phyloP scores from a whole-genome alignment of 192 early-diverging fungal genomes.

The Piromyces finnis region DNA sequence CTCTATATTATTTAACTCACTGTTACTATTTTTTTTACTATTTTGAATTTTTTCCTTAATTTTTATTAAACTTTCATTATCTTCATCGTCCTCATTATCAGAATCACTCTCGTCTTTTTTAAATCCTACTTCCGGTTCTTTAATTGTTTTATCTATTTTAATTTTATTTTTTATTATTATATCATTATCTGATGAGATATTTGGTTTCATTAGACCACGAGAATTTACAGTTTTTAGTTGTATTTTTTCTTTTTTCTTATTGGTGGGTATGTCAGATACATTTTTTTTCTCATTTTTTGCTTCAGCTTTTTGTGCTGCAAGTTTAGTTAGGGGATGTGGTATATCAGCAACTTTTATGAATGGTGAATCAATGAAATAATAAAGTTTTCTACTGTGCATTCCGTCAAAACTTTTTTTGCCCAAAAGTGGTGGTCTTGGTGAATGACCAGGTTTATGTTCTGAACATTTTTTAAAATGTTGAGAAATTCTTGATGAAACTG shows the following conservation, averaged over 20 bases:
- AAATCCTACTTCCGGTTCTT: no score
- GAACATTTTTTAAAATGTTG: constrained; percentile 72
- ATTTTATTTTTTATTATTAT: background rate
- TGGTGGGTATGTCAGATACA: background rate
- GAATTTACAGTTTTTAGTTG: background rate
- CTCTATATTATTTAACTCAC: no score
- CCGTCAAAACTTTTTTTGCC: constrained; percentile 48
- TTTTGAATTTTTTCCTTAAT: background rate
- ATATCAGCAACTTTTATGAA: background rate
- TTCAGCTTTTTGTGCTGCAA: background rate
- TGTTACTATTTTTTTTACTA: background rate
- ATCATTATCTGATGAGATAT: background rate
- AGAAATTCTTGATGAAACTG: constrained; percentile 74
- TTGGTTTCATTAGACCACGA: background rate
- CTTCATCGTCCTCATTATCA: background rate
- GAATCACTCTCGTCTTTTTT: no score
- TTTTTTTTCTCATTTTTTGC: background rate
- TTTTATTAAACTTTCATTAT: background rate
- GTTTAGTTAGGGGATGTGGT: background rate
- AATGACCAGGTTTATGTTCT: constrained; percentile 37
- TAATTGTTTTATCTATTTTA: background rate
- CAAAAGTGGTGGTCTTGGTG: constrained; percentile 48
- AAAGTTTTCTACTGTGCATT: constrained; percentile 47
- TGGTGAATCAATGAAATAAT: constrained; percentile 40
- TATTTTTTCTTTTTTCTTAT: background rate